Evolutionary conservation across 177 flowering plant genomes (phyloP).

Genomic region (Vitis hybrid): DNA sequence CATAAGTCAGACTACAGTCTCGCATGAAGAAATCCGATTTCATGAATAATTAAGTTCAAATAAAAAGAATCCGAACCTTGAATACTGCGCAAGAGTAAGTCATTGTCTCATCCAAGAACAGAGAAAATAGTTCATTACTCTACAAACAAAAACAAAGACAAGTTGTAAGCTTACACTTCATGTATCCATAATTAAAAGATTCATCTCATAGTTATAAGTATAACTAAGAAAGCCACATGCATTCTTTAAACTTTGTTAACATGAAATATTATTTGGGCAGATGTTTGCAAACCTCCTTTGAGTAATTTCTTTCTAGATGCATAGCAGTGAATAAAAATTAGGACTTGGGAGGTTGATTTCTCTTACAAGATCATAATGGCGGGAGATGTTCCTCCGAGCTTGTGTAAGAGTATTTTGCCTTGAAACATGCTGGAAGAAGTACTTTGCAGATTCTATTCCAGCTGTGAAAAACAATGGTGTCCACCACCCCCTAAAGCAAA

Average conservation of each 20-base stretch:
- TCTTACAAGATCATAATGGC: conserved; percentile 90
- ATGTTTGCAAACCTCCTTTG: too few relatives aligned
- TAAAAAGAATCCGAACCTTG: conserved; percentile 49
- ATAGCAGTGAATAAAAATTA: not conserved
- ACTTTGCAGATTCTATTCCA: conserved; percentile 80
- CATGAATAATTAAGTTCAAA: not conserved
- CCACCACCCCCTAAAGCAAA: conserved; percentile 91
- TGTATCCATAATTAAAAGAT: not conserved
- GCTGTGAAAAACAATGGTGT: conserved; percentile 83
- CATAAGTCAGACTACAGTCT: not conserved
- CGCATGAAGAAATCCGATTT: not conserved
- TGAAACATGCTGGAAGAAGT: conserved; percentile 67
- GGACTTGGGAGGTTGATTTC: not conserved
- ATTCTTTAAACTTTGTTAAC: too few relatives aligned
- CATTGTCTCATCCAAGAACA: conserved; percentile 97
- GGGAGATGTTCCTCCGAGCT: conserved; percentile 94
- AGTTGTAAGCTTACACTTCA: not conserved
- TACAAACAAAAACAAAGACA: conserved; percentile 27
- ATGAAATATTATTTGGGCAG: too few relatives aligned
- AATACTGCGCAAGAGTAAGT: conserved; percentile 90
- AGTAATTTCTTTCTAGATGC: not conserved
- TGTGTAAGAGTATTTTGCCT: conserved; percentile 87
- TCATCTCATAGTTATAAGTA: not conserved
- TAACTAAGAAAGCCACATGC: too few relatives aligned
- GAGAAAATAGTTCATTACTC: conserved; percentile 89